Conservation (phyloP, 2,329 filamentous ascomycete genomes). For the Periconia sp. region DNA sequence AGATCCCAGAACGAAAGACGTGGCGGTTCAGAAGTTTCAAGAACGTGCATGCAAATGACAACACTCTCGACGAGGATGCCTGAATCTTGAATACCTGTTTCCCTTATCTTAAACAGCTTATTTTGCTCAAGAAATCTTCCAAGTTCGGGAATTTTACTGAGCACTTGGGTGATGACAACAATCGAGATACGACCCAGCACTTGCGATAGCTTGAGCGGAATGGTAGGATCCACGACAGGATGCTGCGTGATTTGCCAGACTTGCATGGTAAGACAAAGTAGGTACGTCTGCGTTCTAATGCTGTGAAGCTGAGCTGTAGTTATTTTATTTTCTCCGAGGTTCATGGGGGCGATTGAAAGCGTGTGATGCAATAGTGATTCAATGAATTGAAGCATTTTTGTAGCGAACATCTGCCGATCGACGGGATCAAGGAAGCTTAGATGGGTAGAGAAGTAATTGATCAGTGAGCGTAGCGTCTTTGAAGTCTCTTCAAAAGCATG, state of each 20-base stretch:
- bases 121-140: slow-evolving; percentile 54
- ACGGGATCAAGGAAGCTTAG: slow-evolving; percentile 62
- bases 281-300: slow-evolving; percentile 31
- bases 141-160: slow-evolving; percentile 42
- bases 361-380: slow-evolving; percentile 37
- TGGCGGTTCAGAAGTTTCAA: slow-evolving; percentile 39
- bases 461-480: slow-evolving; percentile 51
- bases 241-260: slow-evolving; percentile 39
- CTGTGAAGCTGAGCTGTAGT: not conserved
- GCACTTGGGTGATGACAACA: slow-evolving; percentile 45
- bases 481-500: slow-evolving; percentile 16
- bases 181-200: slow-evolving; percentile 44
- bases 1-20: slow-evolving; percentile 52
- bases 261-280: slow-evolving; percentile 39
- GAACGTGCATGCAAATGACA: slow-evolving; percentile 54
- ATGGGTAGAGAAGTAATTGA: slow-evolving; percentile 56
- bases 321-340: not conserved
- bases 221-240: slow-evolving; percentile 17
- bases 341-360: slow-evolving; percentile 19
- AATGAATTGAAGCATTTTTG: slow-evolving; percentile 49
- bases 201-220: slow-evolving; percentile 24
- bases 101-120: slow-evolving; percentile 47
- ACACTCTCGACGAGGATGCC: slow-evolving; percentile 53
- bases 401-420: slow-evolving; percentile 57
- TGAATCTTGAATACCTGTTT: slow-evolving; percentile 56